Base-by-base conservation (phyloP, 192 early-diverging fungal genomes). In the Obelidium mucronatum region DNA sequence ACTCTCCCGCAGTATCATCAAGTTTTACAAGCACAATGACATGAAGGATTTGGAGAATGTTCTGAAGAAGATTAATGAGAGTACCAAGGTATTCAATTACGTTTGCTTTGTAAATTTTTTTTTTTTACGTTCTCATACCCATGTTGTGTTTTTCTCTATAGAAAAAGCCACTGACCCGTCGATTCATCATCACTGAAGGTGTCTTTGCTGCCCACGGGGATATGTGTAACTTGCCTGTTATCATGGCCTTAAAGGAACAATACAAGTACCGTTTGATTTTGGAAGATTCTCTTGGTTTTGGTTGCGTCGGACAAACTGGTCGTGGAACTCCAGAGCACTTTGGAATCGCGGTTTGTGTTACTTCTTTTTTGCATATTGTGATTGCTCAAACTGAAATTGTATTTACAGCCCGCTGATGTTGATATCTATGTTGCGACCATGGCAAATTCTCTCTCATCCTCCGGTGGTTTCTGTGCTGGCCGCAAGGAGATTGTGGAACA, bases 251-350 rank as follows among this genome's bases (percentile, higher is more conserved):
- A 66, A 99, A 97, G 86, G 88, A 94, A 56, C 91, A 93, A 80
- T 96, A 95, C 92, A 97, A 99, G 90, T 99, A 94, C 86, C 87
- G 97, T 28, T 85, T 99, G 40, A 94, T 99, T 73, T 81, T 99
- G 59, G 97, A 99, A 74, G 97, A 99, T 82, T 91, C 90, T 64
- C 85, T 90, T 66, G 97, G 95, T 0, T 88, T 99, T 85, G 97
- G 97, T 54, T 86, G 93, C 11, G 61, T 99, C 31, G 96, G 96
- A 40, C 85, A 90, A 78, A 88, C 87, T 17, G 97, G 97, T n/a
- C 89, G 89, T 28, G 97, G 97, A 51, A 78, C 96, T 64, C 92
- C 94, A 26, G 95, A 96, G 66, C 90, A 94, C 70, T 95, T 86
- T 75, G 84, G 88, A 70, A 80, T 97, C 48, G 75, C 89, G 67